Percentiles rank a stretch among this genome's conserved stretches.
Evolutionary conservation across 2,329 filamentous ascomycete genomes (phyloP).

Genomic region (Exophiala sp.): DNA sequence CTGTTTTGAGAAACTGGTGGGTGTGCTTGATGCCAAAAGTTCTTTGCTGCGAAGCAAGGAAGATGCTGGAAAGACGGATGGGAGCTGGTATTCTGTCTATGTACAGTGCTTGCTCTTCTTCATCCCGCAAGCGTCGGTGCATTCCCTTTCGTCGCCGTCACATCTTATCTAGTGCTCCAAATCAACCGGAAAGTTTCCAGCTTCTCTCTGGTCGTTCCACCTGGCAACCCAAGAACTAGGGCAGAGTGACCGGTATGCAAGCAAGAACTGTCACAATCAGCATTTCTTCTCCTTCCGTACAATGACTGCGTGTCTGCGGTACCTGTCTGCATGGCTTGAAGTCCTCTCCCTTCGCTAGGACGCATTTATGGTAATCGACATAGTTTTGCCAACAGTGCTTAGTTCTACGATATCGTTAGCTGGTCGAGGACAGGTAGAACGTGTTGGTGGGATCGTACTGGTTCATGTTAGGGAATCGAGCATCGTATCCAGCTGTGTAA

Average conservation of each 20-base stretch:
- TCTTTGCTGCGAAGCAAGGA: neutral
- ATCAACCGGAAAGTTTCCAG: slow-evolving; percentile 53
- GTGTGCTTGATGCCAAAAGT: too few species aligned
- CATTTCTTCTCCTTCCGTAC: neutral
- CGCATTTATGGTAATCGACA: slow-evolving; percentile 99
- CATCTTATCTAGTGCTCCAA: slow-evolving; percentile 24
- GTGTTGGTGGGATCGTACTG: slow-evolving; percentile 39
- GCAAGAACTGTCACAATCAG: slow-evolving; percentile 68
- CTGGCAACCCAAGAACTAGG: slow-evolving; percentile 88
- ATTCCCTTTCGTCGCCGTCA: neutral
- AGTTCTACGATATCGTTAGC: slow-evolving; percentile 49
- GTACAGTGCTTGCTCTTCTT: slow-evolving; percentile 16
- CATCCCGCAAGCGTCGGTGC: neutral
- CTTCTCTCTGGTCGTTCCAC: slow-evolving; percentile 91
- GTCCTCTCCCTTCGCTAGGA: slow-evolving; percentile 96
- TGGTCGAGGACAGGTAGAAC: slow-evolving; percentile 2
- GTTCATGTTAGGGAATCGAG: slow-evolving; percentile 97
- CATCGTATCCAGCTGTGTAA: slow-evolving; percentile 72
- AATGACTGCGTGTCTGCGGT: slow-evolving; percentile 32
- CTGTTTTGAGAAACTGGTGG: too few species aligned
- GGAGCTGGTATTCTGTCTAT: slow-evolving; percentile 18
- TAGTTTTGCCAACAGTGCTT: slow-evolving; percentile 99
- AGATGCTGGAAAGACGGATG: neutral
- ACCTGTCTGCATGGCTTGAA: slow-evolving; percentile 97
- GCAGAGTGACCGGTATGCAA: slow-evolving; percentile 96